Evolutionary conservation across 2,329 filamentous ascomycete species (phyloP).

Genomic region (Thielaviopsis populi): DNA sequence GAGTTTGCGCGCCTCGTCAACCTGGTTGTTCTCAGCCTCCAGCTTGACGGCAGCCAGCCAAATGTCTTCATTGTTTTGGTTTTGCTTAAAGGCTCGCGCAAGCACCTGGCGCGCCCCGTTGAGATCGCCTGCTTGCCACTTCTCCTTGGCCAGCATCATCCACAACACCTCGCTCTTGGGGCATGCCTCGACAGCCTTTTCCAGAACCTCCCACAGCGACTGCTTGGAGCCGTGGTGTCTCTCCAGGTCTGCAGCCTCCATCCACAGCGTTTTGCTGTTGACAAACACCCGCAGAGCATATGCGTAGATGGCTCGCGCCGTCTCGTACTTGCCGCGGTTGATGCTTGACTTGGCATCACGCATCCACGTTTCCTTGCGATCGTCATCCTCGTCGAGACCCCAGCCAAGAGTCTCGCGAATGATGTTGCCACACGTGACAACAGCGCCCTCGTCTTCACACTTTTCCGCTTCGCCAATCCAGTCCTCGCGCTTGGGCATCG

Average conservation of each 20-base stretch:
- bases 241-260: constrained; percentile 81
- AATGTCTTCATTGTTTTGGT: constrained; percentile 94
- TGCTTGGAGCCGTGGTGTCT: constrained; percentile 76
- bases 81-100: constrained; percentile 80
- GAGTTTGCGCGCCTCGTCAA: constrained; percentile 66
- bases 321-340: constrained; percentile 69
- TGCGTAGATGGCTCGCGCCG: constrained; percentile 82
- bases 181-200: constrained; percentile 87
- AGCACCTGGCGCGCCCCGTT: constrained; percentile 77
- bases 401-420: constrained; percentile 87
- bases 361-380: constrained; percentile 89
- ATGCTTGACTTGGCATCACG: constrained; percentile 80
- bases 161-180: constrained; percentile 83
- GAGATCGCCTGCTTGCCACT: constrained; percentile 76
- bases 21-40: constrained; percentile 76
- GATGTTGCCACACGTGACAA: constrained; percentile 76
- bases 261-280: constrained; percentile 76
- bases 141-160: constrained; percentile 93
- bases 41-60: constrained; percentile 94
- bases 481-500: constrained; percentile 93
- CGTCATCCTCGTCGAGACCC: constrained; percentile 87
- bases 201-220: constrained; percentile 67
- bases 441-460: constrained; percentile 81
- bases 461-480: constrained; percentile 93
- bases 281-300: constrained; percentile 82